Percentiles rank a stretch among this genome's conserved stretches.
These are phyloP conservation scores for Ammopiptanthus mongolicus DNA, from an alignment of 306 rosid genomes.

Conservation along the genomic window DNA sequence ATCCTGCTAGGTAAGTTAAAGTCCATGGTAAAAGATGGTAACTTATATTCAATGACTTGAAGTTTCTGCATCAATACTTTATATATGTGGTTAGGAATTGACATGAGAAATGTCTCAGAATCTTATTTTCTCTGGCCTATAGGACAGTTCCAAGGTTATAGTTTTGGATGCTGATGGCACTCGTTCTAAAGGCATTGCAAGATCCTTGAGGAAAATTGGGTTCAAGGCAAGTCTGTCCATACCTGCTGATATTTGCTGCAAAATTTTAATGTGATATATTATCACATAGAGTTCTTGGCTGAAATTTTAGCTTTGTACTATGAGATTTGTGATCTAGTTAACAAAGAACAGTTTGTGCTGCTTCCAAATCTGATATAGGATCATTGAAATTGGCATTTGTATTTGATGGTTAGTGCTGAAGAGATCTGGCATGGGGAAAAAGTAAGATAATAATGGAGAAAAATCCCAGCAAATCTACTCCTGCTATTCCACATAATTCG, in stretches of 20 bases:
- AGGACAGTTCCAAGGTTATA: conserved; percentile 94
- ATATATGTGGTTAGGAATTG: conserved; percentile 18
- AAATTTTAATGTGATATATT: not conserved
- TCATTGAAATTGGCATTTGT: conserved; percentile 1
- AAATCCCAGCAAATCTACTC: not conserved
- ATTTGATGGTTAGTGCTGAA: conserved; percentile 20
- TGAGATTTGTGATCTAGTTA: conserved; percentile 4
- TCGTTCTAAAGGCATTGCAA: conserved; percentile 79
- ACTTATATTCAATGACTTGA: conserved; percentile 1
- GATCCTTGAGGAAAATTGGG: conserved; percentile 86
- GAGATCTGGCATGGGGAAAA: not conserved
- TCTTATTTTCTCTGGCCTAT: conserved; percentile 54
- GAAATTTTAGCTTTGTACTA: not conserved
- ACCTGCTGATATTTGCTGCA: conserved; percentile 16
- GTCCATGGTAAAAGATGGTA: not conserved
- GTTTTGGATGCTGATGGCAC: conserved; percentile 85
- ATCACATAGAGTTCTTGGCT: not conserved
- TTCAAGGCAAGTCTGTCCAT: conserved; percentile 59
- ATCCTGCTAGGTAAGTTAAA: not conserved
- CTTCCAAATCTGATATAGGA: conserved; percentile 15
- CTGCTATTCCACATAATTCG: not conserved
- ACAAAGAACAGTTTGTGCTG: not conserved
- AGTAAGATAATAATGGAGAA: not conserved
- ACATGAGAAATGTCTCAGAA: conserved; percentile 41
- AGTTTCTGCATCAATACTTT: conserved; percentile 15